A percentile compares a stretch with the other conserved stretches of the same genome.
Evolutionary conservation across 306 rosid genomes (phyloP).

Genomic region (Trichosanthes cucumerina): DNA sequence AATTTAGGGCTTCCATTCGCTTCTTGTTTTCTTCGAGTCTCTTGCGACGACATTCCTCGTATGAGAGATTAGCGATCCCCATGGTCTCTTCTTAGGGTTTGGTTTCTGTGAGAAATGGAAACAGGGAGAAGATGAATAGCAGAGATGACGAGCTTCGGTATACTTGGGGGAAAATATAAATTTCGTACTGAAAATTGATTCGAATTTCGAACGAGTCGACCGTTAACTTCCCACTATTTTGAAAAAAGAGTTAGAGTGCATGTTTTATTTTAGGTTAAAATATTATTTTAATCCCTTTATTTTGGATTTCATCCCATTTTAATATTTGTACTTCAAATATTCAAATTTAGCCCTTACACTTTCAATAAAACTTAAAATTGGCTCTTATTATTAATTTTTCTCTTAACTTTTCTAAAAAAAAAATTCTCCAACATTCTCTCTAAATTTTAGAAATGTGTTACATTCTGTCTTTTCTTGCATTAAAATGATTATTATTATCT

Average conservation of each 20-base stretch:
- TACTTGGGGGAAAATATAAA: background rate
- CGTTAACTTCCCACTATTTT: conserved; percentile 34
- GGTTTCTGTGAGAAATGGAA: background rate
- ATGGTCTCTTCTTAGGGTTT: conserved; percentile 5
- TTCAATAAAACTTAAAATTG: no score
- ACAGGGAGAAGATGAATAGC: background rate
- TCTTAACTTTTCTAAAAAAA: no score
- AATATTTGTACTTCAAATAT: no score
- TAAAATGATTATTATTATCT: no score
- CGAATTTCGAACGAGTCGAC: conserved; percentile 8
- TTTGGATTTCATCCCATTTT: no score
- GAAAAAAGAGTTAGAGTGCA: background rate
- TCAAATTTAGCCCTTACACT: no score
- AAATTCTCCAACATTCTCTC: no score
- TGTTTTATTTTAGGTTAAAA: no score
- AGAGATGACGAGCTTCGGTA: background rate
- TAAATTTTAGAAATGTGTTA: no score
- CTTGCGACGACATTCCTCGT: conserved; percentile 29
- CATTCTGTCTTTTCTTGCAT: no score
- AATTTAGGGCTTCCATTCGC: conserved; percentile 70
- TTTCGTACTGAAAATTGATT: background rate
- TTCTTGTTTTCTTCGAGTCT: conserved; percentile 62
- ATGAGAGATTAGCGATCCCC: conserved; percentile 21
- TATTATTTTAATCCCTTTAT: no score
- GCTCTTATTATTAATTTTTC: no score